phyloP scores from a whole-genome alignment of 169 alveolate genomes.

The Perkinsus chesapeaki region DNA sequence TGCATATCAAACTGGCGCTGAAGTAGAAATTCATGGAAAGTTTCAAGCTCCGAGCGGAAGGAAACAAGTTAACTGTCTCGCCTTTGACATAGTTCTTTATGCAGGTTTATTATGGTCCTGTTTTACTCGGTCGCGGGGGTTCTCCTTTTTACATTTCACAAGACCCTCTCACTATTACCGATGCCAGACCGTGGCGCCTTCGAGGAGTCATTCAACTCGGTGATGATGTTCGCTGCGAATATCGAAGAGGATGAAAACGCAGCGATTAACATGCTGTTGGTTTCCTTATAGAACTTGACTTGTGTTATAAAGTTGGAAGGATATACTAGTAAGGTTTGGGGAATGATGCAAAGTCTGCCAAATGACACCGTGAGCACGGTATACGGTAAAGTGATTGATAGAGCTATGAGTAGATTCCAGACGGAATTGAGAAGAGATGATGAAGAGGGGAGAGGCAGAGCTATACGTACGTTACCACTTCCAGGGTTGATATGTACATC shows the following conservation, averaged over 20 bases:
- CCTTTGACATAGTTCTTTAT: background rate
- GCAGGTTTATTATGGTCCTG: background rate
- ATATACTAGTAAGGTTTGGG: too few species aligned
- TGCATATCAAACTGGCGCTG: too few species aligned
- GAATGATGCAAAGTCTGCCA: background rate
- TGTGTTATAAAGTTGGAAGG: too few species aligned
- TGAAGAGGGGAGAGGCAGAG: background rate
- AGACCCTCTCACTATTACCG: background rate
- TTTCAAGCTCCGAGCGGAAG: too few species aligned
- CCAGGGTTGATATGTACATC: too few species aligned
- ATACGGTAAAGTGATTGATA: background rate
- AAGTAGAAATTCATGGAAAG: too few species aligned
- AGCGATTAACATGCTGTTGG: too few species aligned
- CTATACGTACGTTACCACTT: background rate
- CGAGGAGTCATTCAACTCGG: background rate
- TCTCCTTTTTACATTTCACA: background rate
- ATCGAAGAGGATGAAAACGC: too few species aligned
- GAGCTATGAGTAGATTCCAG: background rate
- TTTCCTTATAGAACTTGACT: too few species aligned
- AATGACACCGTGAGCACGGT: background rate
- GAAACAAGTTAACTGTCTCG: too few species aligned
- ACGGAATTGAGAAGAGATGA: background rate
- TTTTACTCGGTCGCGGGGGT: background rate
- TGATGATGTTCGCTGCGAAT: background rate
- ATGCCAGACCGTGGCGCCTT: background rate